Base-by-base conservation (phyloP, 2,329 filamentous ascomycete genomes). In the Epichloe glyceriae region DNA sequence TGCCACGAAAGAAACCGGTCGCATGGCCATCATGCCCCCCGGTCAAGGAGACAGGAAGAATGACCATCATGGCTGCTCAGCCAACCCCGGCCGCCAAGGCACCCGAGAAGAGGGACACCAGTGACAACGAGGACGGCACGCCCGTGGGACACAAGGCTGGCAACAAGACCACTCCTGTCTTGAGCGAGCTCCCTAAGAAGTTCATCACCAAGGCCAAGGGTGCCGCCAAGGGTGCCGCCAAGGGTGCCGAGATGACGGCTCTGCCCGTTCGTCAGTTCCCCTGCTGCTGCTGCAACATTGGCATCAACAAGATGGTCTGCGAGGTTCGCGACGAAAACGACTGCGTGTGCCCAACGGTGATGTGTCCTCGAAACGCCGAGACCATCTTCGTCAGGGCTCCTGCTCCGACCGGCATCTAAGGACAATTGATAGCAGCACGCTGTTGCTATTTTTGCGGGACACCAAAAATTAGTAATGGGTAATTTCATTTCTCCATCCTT, bases 261-360 rank as follows among this genome's bases (percentile, higher is more conserved):
- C 20, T 41, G 39, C 26, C 45, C 6, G 19, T 15, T 10, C 26
- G 30, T 8, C 22, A 7, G 26, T 42, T 15, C n/a, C 26, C 46
- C 20, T 61, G 59, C 51, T 61, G 59, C 47, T 61, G 58, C 52
- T 61, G 60, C 46, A 51, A 58, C 46, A 7, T 50, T 7, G 49
- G 45, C 5, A 51, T 52, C 15, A 41, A 49, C 8, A 49, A 56
- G 22, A 54, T 60, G 19, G 51, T 61, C 10, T 61, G 59, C 39
- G 42, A 54, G 19, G 40, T 45, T 44, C 50, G 30, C 35, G 52
- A 37, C 17, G 51, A 55, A 17, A 51, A 57, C 34, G 49, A 53
- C 8, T 62, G 60, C 41, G 44, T 58, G 11, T 61, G 58, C 45
- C 50, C 60, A 26, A 44, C 50, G 22, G 52, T 55, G 26, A 52